Evolutionary conservation across 192 early-diverging fungal genomes (phyloP).

Genomic region (Gigaspora rosea): DNA sequence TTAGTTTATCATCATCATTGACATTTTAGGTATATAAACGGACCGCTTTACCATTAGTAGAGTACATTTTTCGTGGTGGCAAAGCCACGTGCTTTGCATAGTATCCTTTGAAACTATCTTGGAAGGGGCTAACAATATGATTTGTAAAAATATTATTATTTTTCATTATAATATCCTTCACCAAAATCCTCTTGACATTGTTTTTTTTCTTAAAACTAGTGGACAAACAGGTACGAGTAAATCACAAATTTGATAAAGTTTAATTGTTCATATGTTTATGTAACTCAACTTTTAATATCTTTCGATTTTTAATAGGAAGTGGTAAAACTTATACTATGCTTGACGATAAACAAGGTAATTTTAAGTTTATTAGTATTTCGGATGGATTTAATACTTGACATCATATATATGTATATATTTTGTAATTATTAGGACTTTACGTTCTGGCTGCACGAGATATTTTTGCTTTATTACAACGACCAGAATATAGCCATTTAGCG

Average conservation of each 20-base stretch:
- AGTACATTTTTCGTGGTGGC: conserved; percentile 93
- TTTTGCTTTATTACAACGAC: conserved; percentile 70
- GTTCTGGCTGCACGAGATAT: conserved; percentile 92
- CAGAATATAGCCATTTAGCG: conserved; percentile 72
- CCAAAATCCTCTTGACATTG: background rate
- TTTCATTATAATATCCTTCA: conserved; percentile 7
- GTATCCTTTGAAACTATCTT: conserved; percentile 48
- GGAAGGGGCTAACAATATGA: background rate
- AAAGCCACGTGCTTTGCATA: conserved; percentile 99
- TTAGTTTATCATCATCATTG: background rate
- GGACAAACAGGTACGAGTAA: conserved; percentile 69
- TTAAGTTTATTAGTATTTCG: background rate
- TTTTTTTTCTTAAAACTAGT: conserved; percentile 40
- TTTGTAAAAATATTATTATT: too few relatives aligned
- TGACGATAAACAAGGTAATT: conserved; percentile 72
- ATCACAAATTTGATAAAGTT: background rate
- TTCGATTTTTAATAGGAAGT: conserved; percentile 50
- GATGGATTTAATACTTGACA: background rate
- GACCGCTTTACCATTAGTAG: conserved; percentile 91
- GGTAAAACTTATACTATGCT: conserved; percentile 99
- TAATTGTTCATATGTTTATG: background rate
- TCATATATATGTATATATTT: background rate
- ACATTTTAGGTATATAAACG: conserved; percentile 70
- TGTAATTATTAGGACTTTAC: conserved; percentile 58
- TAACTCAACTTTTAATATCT: background rate